Conservation (phyloP, 164 flowering plant species). For the Vitis vinifera region DNA sequence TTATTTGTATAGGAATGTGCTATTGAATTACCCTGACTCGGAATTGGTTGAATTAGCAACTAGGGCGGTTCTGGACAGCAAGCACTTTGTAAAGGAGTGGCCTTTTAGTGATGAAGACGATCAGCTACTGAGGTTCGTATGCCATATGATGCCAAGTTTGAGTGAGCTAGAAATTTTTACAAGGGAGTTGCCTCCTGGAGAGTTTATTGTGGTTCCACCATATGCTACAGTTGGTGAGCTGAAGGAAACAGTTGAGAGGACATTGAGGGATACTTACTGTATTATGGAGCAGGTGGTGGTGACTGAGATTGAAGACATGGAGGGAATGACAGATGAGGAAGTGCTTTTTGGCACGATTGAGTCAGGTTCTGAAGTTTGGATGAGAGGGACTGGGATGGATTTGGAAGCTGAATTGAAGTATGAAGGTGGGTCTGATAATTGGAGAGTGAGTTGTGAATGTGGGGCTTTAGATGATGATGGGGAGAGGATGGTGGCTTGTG, state of each 20-base stretch:
- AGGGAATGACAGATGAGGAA: conserved; percentile 41
- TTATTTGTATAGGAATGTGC: conserved; percentile 41
- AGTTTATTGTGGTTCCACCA: conserved; percentile 55
- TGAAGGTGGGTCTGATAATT: conserved; percentile 61
- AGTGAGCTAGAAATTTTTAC: conserved; percentile 17
- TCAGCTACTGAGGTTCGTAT: conserved; percentile 49
- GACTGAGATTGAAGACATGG: conserved; percentile 44
- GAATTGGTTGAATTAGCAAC: conserved; percentile 35
- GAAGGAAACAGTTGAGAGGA: conserved; percentile 47
- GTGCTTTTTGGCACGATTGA: conserved; percentile 56
- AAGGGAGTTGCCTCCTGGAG: conserved; percentile 35
- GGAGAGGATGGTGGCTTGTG: conserved; percentile 79
- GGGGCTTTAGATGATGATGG: conserved; percentile 79
- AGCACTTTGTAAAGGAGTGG: conserved; percentile 78
- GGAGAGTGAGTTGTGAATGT: conserved; percentile 64
- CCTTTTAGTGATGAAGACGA: conserved; percentile 61
- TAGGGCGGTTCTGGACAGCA: conserved; percentile 53
- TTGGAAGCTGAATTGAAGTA: conserved; percentile 29
- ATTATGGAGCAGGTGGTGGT: conserved; percentile 45
- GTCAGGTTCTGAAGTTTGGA: conserved; percentile 52
- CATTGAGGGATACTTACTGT: conserved; percentile 72
- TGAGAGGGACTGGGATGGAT: conserved; percentile 57
- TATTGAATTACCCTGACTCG: conserved; percentile 41
- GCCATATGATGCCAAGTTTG: conserved; percentile 35
- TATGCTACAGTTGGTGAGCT: conserved; percentile 68